Evolutionary conservation across 129 eudicot genomes (phyloP).

Genomic region (Saposhnikovia divaricata): DNA sequence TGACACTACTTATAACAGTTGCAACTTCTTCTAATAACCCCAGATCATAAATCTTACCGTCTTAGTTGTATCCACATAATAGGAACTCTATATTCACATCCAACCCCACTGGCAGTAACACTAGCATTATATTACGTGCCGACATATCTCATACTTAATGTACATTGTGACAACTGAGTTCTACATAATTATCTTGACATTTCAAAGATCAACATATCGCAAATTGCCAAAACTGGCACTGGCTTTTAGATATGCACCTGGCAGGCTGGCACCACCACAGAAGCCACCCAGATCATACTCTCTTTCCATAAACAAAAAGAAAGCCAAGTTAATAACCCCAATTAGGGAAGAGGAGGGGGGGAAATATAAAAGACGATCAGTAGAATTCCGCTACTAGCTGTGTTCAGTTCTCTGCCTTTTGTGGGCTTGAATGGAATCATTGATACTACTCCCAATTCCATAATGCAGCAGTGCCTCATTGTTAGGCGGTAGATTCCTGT

Average conservation of each 20-base stretch:
- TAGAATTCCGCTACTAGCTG: neutral
- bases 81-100: neutral
- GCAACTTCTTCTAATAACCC: neutral
- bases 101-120: neutral
- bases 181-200: neutral
- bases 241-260: neutral
- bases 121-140: neutral
- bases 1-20: neutral
- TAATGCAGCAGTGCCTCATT: neutral
- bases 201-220: neutral
- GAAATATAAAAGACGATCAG: neutral
- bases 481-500: neutral
- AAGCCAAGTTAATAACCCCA: neutral
- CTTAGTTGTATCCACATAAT: neutral
- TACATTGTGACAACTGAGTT: neutral
- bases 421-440: constrained; percentile 5
- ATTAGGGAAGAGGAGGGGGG: neutral
- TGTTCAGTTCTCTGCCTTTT: constrained; percentile 13
- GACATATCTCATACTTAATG: neutral
- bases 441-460: constrained; percentile 8
- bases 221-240: neutral
- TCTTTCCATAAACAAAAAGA: neutral
- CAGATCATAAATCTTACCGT: neutral
- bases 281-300: neutral
- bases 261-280: neutral